Percentiles rank a stretch among this genome's conserved stretches.
Conservation (phyloP, 805 yeast species). For the Dipodascopsis uninucleata region DNA sequence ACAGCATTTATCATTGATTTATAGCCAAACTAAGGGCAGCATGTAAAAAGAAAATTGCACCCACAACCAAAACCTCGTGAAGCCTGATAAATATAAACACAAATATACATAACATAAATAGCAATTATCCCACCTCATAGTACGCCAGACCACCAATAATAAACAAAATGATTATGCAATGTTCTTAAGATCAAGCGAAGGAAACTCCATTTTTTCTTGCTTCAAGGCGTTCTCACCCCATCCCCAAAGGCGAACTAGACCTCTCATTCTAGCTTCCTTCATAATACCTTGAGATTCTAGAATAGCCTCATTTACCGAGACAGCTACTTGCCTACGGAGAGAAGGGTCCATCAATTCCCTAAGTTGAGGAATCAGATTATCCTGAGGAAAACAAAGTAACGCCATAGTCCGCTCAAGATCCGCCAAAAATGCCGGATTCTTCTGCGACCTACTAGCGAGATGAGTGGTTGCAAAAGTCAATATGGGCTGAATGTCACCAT, state of each 20-base stretch:
- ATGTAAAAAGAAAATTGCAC: too few relatives aligned
- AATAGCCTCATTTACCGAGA: conserved; percentile 65
- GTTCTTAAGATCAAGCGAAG: conserved; percentile 11
- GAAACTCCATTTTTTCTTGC: conserved; percentile 19
- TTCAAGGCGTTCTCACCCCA: conserved; percentile 54
- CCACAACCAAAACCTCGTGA: too few relatives aligned
- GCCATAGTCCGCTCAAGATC: conserved; percentile 85
- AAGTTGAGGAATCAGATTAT: conserved; percentile 42
- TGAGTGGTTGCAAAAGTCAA: conserved; percentile 40
- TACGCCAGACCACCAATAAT: not conserved
- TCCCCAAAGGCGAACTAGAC: conserved; percentile 57
- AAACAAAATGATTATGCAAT: not conserved
- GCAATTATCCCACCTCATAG: not conserved
- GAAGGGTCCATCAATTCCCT: conserved; percentile 55
- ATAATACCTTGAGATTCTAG: conserved; percentile 41
- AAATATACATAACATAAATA: not conserved
- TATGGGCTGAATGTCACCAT: conserved; percentile 27
- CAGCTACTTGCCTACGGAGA: conserved; percentile 62
- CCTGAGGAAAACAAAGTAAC: conserved; percentile 51
- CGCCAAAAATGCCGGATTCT: conserved; percentile 52
- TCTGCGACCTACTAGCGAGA: conserved; percentile 56
- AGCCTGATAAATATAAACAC: not conserved
- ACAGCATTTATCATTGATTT: too few relatives aligned
- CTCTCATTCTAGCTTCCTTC: conserved; percentile 44
- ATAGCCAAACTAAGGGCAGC: too few relatives aligned